A percentile compares a stretch with the other conserved stretches of the same genome.
These are phyloP conservation scores for Aspergillus melleus DNA, from an alignment of 2,329 filamentous ascomycete species.

Conservation along the genomic window DNA sequence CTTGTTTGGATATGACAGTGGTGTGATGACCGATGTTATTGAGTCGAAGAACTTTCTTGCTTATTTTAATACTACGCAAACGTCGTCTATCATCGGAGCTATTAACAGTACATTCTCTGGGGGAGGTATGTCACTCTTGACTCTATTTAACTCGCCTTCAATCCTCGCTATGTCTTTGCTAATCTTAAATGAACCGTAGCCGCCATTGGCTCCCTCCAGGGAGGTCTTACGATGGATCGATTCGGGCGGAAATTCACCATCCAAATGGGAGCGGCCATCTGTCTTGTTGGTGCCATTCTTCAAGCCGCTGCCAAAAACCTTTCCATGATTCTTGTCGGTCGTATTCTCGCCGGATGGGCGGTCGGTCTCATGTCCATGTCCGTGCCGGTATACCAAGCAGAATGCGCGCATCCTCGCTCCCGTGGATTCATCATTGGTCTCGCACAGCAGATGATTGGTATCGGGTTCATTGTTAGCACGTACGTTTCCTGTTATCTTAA, in stretches of 20 bases:
- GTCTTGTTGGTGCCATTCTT: constrained; percentile 58
- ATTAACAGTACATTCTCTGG: constrained; percentile 65
- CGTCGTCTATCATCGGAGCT: constrained; percentile 58
- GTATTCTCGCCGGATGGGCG: constrained; percentile 51
- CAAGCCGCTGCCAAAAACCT: constrained; percentile 59
- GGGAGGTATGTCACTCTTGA: constrained; percentile 42
- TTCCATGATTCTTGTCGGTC: constrained; percentile 58
- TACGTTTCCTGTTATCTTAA: constrained; percentile 16
- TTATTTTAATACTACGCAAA: constrained; percentile 56
- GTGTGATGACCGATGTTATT: constrained; percentile 49
- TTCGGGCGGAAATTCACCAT: constrained; percentile 62
- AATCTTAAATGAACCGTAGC: constrained; percentile 14
- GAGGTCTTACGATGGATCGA: constrained; percentile 60
- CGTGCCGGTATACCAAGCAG: constrained; percentile 64
- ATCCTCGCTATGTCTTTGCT: neutral
- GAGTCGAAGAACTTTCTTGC: constrained; percentile 56
- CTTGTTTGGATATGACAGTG: constrained; percentile 44
- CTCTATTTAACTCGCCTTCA: neutral
- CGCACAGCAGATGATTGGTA: constrained; percentile 47
- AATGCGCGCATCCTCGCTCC: constrained; percentile 59
- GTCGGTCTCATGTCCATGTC: constrained; percentile 50
- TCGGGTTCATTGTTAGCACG: constrained; percentile 48
- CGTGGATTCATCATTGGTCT: constrained; percentile 52
- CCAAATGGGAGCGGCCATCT: constrained; percentile 60
- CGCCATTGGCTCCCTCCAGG: constrained; percentile 55